Evolutionary conservation across 2,329 filamentous ascomycete genomes (phyloP).

Genomic region (Leptoxyphium fumago): DNA sequence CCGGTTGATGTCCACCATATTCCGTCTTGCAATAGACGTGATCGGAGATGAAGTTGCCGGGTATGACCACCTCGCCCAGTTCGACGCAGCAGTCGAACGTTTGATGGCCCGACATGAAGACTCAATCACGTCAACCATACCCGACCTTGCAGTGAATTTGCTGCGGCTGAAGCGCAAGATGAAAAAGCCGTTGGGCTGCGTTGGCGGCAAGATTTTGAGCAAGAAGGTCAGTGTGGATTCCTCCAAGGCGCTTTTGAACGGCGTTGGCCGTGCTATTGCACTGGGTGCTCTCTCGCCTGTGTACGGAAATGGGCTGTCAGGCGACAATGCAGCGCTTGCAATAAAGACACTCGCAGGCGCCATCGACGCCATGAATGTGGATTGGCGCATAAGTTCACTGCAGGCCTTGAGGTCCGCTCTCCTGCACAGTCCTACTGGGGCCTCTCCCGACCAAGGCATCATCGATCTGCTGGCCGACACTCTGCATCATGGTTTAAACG

Average conservation of each 20-base stretch:
- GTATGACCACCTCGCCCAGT: not conserved
- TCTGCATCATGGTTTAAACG: conserved; percentile 45
- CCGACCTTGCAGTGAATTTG: conserved; percentile 9
- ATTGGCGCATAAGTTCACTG: conserved; percentile 30
- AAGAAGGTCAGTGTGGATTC: conserved; percentile 15
- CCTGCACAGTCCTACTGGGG: conserved; percentile 1
- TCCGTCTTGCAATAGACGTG: conserved; percentile 2
- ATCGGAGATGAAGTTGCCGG: not conserved
- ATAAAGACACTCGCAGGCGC: conserved; percentile 20
- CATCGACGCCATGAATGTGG: conserved; percentile 20
- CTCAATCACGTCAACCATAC: conserved; percentile 10
- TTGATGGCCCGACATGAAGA: conserved; percentile 16
- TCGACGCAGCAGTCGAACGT: conserved; percentile 11
- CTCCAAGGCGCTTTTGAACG: conserved; percentile 25
- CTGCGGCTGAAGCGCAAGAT: conserved; percentile 5
- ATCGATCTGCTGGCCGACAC: conserved; percentile 3
- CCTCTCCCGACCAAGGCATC: conserved; percentile 8
- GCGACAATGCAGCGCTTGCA: conserved; percentile 11
- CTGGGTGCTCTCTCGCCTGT: conserved; percentile 22
- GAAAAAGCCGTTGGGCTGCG: conserved; percentile 7
- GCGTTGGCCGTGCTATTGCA: conserved; percentile 29
- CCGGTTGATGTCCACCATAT: conserved; percentile 10
- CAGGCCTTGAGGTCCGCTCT: conserved; percentile 17
- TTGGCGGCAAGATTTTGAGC: conserved; percentile 7
- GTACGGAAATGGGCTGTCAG: conserved; percentile 7